These are phyloP conservation scores for Arthrobotrys conoides DNA, from an alignment of 2,329 filamentous ascomycete genomes.

Conservation along the genomic window DNA sequence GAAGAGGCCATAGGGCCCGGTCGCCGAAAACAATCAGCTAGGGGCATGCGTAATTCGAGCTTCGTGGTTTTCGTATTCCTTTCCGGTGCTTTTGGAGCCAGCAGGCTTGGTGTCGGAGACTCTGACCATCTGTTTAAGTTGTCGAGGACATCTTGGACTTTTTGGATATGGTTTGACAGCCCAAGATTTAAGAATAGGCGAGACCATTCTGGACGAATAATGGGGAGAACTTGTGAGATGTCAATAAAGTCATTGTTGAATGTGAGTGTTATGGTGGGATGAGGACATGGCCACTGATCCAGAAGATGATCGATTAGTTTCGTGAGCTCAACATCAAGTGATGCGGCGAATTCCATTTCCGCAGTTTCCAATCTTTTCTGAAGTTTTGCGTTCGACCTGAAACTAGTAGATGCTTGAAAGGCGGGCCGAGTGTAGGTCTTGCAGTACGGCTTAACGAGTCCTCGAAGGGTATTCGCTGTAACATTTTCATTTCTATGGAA, in stretches of 20 bases:
- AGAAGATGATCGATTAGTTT: constrained; percentile 68
- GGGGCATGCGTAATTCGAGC: constrained; percentile 6
- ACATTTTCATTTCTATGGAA: constrained; percentile 67
- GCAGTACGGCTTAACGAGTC: constrained; percentile 65
- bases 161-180: constrained; percentile 68
- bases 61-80: not conserved
- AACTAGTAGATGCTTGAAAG: constrained; percentile 60
- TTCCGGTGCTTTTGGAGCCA: not conserved
- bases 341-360: constrained; percentile 65
- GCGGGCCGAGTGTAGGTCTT: constrained; percentile 65
- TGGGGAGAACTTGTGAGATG: constrained; percentile 66
- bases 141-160: no score
- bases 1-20: constrained; percentile 60
- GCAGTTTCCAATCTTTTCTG: constrained; percentile 65
- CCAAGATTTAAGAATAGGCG: constrained; percentile 70
- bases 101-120: not conserved
- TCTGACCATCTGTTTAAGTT: no score
- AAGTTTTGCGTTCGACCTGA: constrained; percentile 64
- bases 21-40: constrained; percentile 60
- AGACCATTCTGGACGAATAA: constrained; percentile 69
- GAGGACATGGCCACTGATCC: constrained; percentile 69
- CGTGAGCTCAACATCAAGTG: constrained; percentile 66
- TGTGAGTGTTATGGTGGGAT: constrained; percentile 65
- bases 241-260: constrained; percentile 66
- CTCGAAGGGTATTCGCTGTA: constrained; percentile 64